Evolutionary conservation across 106 monocot genomes (phyloP).

Genomic region (Posidonia australis): DNA sequence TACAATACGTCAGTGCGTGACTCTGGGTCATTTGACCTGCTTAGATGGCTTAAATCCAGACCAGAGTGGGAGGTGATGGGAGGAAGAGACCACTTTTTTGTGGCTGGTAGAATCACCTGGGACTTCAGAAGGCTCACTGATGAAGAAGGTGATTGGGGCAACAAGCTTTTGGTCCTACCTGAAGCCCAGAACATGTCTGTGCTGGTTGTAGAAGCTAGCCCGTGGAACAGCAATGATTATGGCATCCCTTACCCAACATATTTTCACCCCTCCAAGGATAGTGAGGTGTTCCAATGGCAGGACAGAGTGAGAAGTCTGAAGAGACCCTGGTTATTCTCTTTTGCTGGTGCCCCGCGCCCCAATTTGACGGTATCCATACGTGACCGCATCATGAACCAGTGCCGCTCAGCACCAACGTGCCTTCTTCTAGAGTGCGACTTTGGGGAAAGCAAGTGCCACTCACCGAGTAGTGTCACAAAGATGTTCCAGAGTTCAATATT

Average conservation of each 20-base stretch:
- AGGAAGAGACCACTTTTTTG: slow-evolving; percentile 72
- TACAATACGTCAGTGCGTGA: slow-evolving; percentile 50
- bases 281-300: slow-evolving; percentile 69
- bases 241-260: slow-evolving; percentile 78
- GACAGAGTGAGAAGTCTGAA: slow-evolving; percentile 68
- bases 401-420: slow-evolving; percentile 41
- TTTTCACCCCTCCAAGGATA: slow-evolving; percentile 63
- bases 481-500: slow-evolving; percentile 84
- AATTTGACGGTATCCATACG: slow-evolving; percentile 57
- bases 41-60: slow-evolving; percentile 63
- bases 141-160: slow-evolving; percentile 59
- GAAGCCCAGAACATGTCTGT: slow-evolving; percentile 70
- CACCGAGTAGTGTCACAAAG: slow-evolving; percentile 65
- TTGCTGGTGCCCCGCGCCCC: slow-evolving; percentile 83
- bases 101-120: slow-evolving; percentile 80
- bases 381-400: slow-evolving; percentile 63
- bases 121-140: slow-evolving; percentile 68
- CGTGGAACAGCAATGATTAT: slow-evolving; percentile 85
- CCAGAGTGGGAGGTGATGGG: slow-evolving; percentile 76
- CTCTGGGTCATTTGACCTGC: slow-evolving; percentile 48
- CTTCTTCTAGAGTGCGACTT: slow-evolving; percentile 71
- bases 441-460: slow-evolving; percentile 74
- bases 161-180: slow-evolving; percentile 62
- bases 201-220: slow-evolving; percentile 69
- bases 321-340: slow-evolving; percentile 59